Evolutionary conservation across 768 basidiomycete genomes (phyloP), one percentile per base, ranked within the genome.

Genomic region (Jaapia argillacea): DNA sequence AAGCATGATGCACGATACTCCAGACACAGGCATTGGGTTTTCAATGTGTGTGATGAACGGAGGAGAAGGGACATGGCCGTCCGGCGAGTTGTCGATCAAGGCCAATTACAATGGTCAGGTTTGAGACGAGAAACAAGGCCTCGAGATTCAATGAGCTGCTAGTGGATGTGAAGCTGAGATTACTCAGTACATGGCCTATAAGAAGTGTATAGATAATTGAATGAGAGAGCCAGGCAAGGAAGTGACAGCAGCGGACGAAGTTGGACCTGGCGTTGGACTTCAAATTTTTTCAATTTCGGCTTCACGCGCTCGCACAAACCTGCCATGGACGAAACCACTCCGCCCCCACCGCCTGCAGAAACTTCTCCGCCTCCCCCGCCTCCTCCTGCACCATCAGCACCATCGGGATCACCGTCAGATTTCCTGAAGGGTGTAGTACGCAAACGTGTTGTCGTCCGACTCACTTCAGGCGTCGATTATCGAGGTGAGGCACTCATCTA

Each of bases 361-460:
- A 39, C 57, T 3, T 54, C 51, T 1, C 55, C 72, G 1, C 68
- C 74, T 2, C 74, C 78, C 2, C 70, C 75, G 3, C 69, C 72
- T 3, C 72, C 74, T 4, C 67, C 68, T 10, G 71, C 72, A 0
- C 72, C 75, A 5, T 46, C 61, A 4, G 51, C 63, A 1, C 58
- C 70, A 20, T 71, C 79, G 5, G 92, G 92, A 2, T 91, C 90
- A 4, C 91, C 90, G 0, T 90, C 89, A 0, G 90, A 92, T 50
- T 97, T 94, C 54, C 60, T 97, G 46, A 93, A 94, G 63, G 89
- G 86, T 24, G 92, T 97, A 18, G 92, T 97, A 5, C 94, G 94
- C n/a, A 94, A 94, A 61, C 74, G 76, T 45, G 93, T 97, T 41
- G 86, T 93, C 45, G 94, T 97, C 36, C 72, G 93, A 45, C 70